Conservation (phyloP, 1,139 yeast genomes). For the Debaryomyces sp. region DNA sequence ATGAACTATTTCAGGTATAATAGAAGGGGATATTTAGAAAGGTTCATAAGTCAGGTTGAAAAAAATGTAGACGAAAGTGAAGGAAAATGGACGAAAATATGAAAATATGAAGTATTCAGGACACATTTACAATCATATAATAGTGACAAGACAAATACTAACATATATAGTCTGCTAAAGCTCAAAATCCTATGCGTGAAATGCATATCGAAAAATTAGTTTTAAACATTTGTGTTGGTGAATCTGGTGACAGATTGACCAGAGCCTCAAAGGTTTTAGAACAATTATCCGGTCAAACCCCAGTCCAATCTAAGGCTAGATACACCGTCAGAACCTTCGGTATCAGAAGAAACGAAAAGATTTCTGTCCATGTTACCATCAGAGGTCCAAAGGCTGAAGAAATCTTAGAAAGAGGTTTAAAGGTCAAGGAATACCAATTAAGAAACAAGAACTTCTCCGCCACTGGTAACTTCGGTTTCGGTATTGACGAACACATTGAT, state of each 20-base stretch:
- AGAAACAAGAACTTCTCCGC: conserved; percentile 91
- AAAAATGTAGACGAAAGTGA: not conserved
- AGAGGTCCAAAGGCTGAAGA: conserved; percentile 99
- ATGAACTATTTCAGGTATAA: not conserved
- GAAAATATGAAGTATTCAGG: not conserved
- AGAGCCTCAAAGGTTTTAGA: conserved; percentile 99
- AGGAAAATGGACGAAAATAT: not conserved
- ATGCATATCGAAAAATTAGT: conserved; percentile 99
- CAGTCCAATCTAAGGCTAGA: conserved; percentile 99
- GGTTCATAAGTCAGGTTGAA: not conserved
- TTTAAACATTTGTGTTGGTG: conserved; percentile 99
- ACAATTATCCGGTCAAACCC: conserved; percentile 99
- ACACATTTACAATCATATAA: not conserved
- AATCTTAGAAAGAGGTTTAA: conserved; percentile 99
- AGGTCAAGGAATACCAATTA: conserved; percentile 99
- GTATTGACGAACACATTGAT: conserved; percentile 99
- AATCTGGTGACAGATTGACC: conserved; percentile 99
- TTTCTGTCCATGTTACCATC: conserved; percentile 98
- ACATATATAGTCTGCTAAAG: conserved; percentile 31
- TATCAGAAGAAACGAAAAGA: conserved; percentile 99
- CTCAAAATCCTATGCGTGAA: conserved; percentile 87
- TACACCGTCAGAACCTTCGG: conserved; percentile 99
- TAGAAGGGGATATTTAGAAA: not conserved
- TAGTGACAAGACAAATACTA: conserved; percentile 12
- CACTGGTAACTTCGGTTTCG: conserved; percentile 99